Conservation (phyloP, 78 protist genomes). For the Reticulomyxa filosa region DNA sequence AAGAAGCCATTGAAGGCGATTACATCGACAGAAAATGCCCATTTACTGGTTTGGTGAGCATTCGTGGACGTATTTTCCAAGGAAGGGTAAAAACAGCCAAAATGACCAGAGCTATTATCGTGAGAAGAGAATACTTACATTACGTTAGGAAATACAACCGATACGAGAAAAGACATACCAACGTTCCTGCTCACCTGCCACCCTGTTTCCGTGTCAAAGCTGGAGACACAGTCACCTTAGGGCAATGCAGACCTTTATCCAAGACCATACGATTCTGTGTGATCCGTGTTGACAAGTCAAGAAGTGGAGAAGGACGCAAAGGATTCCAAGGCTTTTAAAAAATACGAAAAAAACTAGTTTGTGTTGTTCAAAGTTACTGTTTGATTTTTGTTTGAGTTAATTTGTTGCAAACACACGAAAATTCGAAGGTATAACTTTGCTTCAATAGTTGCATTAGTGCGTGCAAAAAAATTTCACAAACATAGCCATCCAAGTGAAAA, state of each 20-base stretch:
- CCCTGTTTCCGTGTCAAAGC: conserved; percentile 76
- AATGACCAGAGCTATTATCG: conserved; percentile 59
- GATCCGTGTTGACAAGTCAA: too few species aligned
- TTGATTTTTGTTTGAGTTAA: too few species aligned
- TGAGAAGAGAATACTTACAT: conserved; percentile 97
- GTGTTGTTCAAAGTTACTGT: too few species aligned
- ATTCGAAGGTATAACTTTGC: too few species aligned
- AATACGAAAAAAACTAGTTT: too few species aligned
- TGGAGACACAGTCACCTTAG: conserved; percentile 76
- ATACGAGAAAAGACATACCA: conserved; percentile 96
- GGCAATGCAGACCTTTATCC: conserved; percentile 41
- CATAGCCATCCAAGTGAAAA: too few species aligned
- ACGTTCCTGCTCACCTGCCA: conserved; percentile 86
- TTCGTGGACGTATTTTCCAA: conserved; percentile 92
- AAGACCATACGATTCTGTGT: conserved; percentile 5
- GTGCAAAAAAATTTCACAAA: too few species aligned
- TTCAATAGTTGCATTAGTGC: too few species aligned
- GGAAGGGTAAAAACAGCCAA: conserved; percentile 55
- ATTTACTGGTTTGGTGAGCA: conserved; percentile 80
- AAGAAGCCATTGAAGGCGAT: conserved; percentile 46
- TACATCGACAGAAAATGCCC: conserved; percentile 99
- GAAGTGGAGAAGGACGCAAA: too few species aligned
- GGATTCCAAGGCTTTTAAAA: too few species aligned
- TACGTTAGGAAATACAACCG: conserved; percentile 91
- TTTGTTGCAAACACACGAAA: too few species aligned